Conservation (phyloP, 345 rosid species). For the Hibiscus syriacus region DNA sequence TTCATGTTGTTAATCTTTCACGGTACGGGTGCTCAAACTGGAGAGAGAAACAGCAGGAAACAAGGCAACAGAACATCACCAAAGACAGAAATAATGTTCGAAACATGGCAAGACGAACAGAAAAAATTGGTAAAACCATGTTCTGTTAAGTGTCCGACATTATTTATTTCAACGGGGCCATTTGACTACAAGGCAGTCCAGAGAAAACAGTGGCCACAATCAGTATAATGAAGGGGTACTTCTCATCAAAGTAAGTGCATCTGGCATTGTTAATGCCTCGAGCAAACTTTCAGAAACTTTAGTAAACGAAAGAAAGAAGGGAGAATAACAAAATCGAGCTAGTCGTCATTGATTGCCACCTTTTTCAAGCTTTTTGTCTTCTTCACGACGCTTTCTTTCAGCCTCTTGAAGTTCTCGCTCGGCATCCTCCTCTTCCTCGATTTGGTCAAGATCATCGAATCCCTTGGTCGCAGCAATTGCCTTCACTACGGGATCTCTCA, state of each 20-base stretch:
- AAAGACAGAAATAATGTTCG: not conserved
- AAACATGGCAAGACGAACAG: not conserved
- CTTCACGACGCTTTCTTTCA: slow-evolving; percentile 59
- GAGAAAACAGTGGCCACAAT: not conserved
- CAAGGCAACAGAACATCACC: not conserved
- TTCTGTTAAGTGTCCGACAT: not conserved
- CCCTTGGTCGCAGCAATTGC: slow-evolving; percentile 90
- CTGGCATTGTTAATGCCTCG: slow-evolving; percentile 9
- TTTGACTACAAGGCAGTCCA: not conserved
- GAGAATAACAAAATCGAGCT: slow-evolving; percentile 1
- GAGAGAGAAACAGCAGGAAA: no score
- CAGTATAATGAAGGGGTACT: not conserved
- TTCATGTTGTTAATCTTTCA: no score
- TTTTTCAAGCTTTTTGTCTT: slow-evolving; percentile 58
- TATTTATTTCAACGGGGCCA: slow-evolving; percentile 1
- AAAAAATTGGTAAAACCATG: not conserved
- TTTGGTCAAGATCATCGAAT: slow-evolving; percentile 76
- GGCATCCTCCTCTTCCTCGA: slow-evolving; percentile 85
- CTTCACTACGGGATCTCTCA: slow-evolving; percentile 86
- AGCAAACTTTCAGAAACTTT: slow-evolving; percentile 9
- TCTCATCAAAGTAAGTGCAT: slow-evolving; percentile 4
- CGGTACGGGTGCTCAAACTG: not conserved
- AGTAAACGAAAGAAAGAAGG: slow-evolving; percentile 5
- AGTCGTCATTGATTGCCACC: slow-evolving; percentile 24
- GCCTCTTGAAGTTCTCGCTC: slow-evolving; percentile 70